Evolutionary conservation across 176 grass and related monocot genomes (phyloP), one percentile per base, ranked within the genome.

Genomic region (Triticum monococcum): DNA sequence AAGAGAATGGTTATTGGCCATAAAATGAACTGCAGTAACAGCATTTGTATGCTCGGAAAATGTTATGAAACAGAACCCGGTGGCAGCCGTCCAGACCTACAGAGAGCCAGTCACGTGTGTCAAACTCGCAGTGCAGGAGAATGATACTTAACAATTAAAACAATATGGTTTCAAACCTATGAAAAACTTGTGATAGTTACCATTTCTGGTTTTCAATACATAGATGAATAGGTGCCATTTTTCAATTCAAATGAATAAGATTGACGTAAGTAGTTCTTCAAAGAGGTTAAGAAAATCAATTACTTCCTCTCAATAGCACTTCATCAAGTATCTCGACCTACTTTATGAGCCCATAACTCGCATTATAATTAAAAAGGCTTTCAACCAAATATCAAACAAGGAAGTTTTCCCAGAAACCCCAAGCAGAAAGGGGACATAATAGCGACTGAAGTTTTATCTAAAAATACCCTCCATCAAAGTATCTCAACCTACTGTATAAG

Each of bases 41-140:
- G 92, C 97, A 81, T 94, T 99, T 69, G 90, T 94, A 86, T 99
- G 94, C 87, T 96, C 94, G 0, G 94, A 96, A 87, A 96, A 99
- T 74, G 94, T 94, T 85, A 99, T 90, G 92, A 99, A 99, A 79
- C 92, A 96, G 77, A 99, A 99, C 32, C 94, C 92, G 78, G 97
- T 90, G 41, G 94, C 91, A 83, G 89, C 92, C 33, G 97, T 99
- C 97, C 94, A 99, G 52, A 96, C 97, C 97, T 99, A 89, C 59
- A 92, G 64, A 33, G 57, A 40, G 85, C 46, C 2, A 77, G 63
- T 80, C 5, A 63, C 18, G 28, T 54, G 32, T 77, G 41, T 88
- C 48, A 75, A 38, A 84, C 36, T 68, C 22, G 0, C 9, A 20
- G 36, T 6, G 1, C 28, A 79, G 30, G 24, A 45, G 35, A 79